These are phyloP conservation scores for Paecilomyces dactylethromorphus DNA, from an alignment of 2,329 filamentous ascomycete genomes.

Conservation along the genomic window DNA sequence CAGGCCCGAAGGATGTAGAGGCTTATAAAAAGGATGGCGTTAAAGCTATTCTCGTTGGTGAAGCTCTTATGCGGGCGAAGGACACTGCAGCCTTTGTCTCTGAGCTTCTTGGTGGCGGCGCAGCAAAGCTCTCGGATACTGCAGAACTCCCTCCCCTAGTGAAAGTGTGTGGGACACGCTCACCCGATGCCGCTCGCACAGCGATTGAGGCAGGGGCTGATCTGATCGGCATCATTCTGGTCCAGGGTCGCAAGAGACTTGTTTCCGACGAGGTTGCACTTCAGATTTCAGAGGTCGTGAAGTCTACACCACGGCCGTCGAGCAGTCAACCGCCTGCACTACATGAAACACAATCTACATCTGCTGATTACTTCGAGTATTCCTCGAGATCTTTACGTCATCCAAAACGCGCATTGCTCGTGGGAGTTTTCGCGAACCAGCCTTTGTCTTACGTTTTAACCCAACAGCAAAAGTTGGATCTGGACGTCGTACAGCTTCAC, in stretches of 20 bases:
- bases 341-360: slow-evolving; percentile 16
- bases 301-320: slow-evolving; percentile 36
- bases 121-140: slow-evolving; percentile 12
- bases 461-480: slow-evolving; percentile 65
- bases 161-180: slow-evolving; percentile 92
- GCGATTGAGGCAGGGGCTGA: slow-evolving; percentile 86
- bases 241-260: slow-evolving; percentile 70
- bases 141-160: slow-evolving; percentile 54
- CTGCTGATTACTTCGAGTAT: slow-evolving; percentile 65
- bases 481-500: slow-evolving; percentile 91
- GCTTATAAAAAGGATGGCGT: slow-evolving; percentile 85
- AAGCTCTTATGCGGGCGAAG: slow-evolving; percentile 87
- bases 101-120: slow-evolving; percentile 63
- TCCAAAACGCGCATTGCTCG: slow-evolving; percentile 64
- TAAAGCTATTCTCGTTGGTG: slow-evolving; percentile 86
- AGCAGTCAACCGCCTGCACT: slow-evolving; percentile 4
- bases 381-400: slow-evolving; percentile 41
- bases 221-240: slow-evolving; percentile 86
- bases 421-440: slow-evolving; percentile 92
- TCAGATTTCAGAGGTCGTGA: slow-evolving; percentile 73
- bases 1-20: slow-evolving; percentile 77
- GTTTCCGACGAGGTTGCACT: slow-evolving; percentile 72
- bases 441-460: slow-evolving; percentile 74
- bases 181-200: slow-evolving; percentile 67
- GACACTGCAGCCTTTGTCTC: slow-evolving; percentile 78